These are phyloP conservation scores for Pichia terricola DNA, from an alignment of 1,139 yeast species.

Conservation along the genomic window DNA sequence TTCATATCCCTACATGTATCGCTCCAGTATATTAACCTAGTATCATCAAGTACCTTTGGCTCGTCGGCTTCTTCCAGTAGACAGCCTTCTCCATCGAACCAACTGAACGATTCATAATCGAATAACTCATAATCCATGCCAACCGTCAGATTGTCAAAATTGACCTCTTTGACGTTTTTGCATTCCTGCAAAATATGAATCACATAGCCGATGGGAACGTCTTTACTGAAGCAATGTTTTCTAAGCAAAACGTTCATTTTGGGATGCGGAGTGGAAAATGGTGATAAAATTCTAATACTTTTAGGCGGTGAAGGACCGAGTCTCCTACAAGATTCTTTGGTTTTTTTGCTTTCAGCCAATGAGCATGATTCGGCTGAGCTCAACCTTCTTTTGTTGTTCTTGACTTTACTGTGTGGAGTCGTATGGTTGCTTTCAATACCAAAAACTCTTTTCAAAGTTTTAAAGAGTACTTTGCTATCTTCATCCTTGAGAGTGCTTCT, in stretches of 20 bases:
- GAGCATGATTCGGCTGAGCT: no score
- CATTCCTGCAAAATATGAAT: slow-evolving; percentile 53
- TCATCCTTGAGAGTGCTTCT: no score
- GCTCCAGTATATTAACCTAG: slow-evolving; percentile 22
- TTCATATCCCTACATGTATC: slow-evolving; percentile 21
- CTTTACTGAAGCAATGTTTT: slow-evolving; percentile 51
- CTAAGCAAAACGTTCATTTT: slow-evolving; percentile 45
- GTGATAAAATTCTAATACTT: neutral
- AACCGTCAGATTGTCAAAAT: slow-evolving; percentile 46
- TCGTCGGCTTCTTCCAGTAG: slow-evolving; percentile 2
- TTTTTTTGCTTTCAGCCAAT: neutral
- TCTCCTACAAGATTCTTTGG: no score
- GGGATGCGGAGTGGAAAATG: slow-evolving; percentile 37
- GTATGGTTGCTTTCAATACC: no score
- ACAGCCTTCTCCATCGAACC: slow-evolving; percentile 18
- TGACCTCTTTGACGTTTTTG: slow-evolving; percentile 40
- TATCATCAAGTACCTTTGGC: slow-evolving; percentile 7
- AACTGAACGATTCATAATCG: slow-evolving; percentile 22
- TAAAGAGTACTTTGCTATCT: no score
- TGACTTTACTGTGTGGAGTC: no score
- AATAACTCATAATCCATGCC: slow-evolving; percentile 50
- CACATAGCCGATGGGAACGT: slow-evolving; percentile 60
- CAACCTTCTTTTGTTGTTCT: neutral
- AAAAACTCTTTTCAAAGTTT: no score
- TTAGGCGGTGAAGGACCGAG: no score